Evolutionary conservation across 176 grass and related monocot genomes (phyloP).

Genomic region (Zea mays): DNA sequence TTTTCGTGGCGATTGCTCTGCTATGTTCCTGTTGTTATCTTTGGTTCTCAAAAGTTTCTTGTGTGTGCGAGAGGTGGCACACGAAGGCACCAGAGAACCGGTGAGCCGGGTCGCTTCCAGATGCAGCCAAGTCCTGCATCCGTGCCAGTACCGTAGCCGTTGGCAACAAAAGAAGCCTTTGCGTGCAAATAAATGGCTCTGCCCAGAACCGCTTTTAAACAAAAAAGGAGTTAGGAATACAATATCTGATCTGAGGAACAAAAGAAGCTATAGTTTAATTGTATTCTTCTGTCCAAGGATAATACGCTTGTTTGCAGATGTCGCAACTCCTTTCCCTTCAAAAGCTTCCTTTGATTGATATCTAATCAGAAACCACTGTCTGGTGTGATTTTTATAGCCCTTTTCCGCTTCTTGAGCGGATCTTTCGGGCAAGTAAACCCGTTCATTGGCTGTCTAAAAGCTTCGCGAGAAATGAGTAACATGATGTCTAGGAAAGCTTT

Average conservation of each 20-base stretch:
- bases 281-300: slow-evolving; percentile 24
- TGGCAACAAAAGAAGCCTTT: slow-evolving; percentile 27
- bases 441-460: background rate
- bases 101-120: no score
- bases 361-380: slow-evolving; percentile 9
- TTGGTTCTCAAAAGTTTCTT: background rate
- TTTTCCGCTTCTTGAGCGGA: background rate
- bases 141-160: background rate
- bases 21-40: background rate
- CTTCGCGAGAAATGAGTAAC: background rate
- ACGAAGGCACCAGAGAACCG: no score
- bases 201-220: background rate
- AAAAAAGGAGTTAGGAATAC: background rate
- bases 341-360: background rate
- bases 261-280: background rate
- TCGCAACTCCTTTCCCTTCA: background rate
- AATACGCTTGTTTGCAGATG: slow-evolving; percentile 32
- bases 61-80: background rate
- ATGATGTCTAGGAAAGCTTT: background rate
- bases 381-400: background rate
- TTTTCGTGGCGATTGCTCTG: no score
- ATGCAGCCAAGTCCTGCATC: slow-evolving; percentile 6
- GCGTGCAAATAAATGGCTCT: background rate
- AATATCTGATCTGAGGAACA: background rate
- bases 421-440: background rate